Evolutionary conservation across 768 basidiomycete species (phyloP).

Genomic region (Zangia roseola): DNA sequence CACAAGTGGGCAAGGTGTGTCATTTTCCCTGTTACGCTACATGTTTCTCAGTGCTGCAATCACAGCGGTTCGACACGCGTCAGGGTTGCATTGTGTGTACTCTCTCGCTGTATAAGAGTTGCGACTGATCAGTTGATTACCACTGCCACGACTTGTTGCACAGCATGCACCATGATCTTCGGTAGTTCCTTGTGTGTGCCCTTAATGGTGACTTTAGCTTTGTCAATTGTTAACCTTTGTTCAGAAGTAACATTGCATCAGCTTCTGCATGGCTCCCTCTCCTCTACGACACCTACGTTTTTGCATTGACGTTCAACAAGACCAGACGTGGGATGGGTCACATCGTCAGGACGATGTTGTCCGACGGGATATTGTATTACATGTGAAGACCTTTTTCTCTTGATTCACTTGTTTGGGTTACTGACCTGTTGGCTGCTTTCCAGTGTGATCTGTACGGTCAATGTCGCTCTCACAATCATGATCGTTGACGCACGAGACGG

Average conservation of each 20-base stretch:
- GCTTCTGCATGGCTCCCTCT: constrained; percentile 43
- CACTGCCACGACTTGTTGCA: not conserved
- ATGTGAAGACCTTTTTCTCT: constrained; percentile 18
- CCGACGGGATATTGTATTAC: constrained; percentile 38
- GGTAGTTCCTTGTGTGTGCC: constrained; percentile 20
- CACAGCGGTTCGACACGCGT: constrained; percentile 12
- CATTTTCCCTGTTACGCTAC: not conserved
- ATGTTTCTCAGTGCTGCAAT: constrained; percentile 1
- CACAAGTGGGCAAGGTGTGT: constrained; percentile 47
- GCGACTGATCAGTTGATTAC: constrained; percentile 25
- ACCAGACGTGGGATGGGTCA: constrained; percentile 22
- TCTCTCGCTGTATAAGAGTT: constrained; percentile 7
- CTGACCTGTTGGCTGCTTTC: not conserved
- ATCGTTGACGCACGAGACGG: constrained; percentile 30
- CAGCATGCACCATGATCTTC: constrained; percentile 45
- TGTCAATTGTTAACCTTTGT: not conserved
- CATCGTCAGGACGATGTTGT: constrained; percentile 25
- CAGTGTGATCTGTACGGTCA: constrained; percentile 41
- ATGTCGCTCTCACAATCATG: constrained; percentile 39
- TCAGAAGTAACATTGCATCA: constrained; percentile 27
- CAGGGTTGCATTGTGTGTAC: constrained; percentile 10
- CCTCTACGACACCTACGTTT: constrained; percentile 37
- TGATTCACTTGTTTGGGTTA: not conserved
- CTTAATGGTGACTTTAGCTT: not conserved
- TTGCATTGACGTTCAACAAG: constrained; percentile 34